Percentiles rank a stretch among this genome's conserved stretches.
phyloP scores from a whole-genome alignment of 768 basidiomycete species.

The Suillus weaverae region DNA sequence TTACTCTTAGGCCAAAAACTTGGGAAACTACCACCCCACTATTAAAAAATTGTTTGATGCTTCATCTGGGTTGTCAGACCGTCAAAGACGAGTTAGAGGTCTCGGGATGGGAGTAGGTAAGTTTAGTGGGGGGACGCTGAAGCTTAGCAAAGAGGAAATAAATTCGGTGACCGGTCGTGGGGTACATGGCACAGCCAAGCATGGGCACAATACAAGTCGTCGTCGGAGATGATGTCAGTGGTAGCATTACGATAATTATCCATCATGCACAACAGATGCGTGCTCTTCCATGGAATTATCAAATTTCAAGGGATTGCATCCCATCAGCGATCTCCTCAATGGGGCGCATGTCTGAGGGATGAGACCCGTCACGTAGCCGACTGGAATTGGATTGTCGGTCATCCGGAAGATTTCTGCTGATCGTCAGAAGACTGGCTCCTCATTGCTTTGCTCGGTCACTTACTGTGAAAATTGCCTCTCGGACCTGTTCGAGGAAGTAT shows the following conservation, averaged over 20 bases:
- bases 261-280: not conserved
- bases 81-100: conserved; percentile 59
- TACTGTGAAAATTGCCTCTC: conserved; percentile 21
- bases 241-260: not conserved
- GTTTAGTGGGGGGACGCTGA: conserved; percentile 68
- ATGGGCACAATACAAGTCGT: not conserved
- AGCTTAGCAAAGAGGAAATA: conserved; percentile 64
- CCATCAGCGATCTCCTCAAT: conserved; percentile 23
- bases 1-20: conserved; percentile 64
- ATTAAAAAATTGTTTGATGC: conserved; percentile 67
- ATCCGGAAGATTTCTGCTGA: conserved; percentile 21
- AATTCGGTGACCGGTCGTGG: conserved; percentile 31
- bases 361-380: conserved; percentile 21
- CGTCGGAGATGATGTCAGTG: conserved; percentile 11
- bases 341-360: conserved; percentile 14
- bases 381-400: conserved; percentile 25
- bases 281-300: conserved; percentile 5
- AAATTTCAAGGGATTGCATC: conserved; percentile 25
- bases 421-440: not conserved
- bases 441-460: conserved; percentile 7
- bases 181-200: conserved; percentile 1
- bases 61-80: conserved; percentile 23
- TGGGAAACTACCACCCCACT: conserved; percentile 83
- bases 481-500: conserved; percentile 17
- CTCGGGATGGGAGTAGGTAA: conserved; percentile 78